These are phyloP conservation scores for Didymella arachidicola DNA, from an alignment of 2,329 filamentous ascomycete species.

Conservation along the genomic window DNA sequence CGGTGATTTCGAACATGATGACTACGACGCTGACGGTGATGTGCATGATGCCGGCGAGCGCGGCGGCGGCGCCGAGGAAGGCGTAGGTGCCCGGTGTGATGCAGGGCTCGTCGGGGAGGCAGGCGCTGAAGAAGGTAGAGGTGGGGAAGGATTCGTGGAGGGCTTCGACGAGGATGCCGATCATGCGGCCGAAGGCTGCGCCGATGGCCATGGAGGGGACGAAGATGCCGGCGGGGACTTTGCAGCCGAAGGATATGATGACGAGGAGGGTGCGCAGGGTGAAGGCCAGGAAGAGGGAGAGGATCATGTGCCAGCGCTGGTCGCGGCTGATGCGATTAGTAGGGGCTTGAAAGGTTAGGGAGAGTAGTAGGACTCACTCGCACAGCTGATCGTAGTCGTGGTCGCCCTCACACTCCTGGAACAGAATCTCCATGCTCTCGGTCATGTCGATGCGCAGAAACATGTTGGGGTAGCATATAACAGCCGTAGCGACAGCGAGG, in stretches of 20 bases:
- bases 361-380: constrained; percentile 66
- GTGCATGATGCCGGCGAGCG: constrained; percentile 96
- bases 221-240: constrained; percentile 97
- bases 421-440: constrained; percentile 98
- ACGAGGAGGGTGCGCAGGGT: constrained; percentile 82
- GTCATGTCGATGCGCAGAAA: constrained; percentile 98
- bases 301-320: constrained; percentile 78
- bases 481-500: constrained; percentile 80
- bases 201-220: constrained; percentile 98
- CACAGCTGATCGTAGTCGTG: constrained; percentile 92
- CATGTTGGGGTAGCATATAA: constrained; percentile 96
- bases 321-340: constrained; percentile 54
- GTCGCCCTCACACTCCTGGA: constrained; percentile 87
- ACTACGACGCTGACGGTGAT: constrained; percentile 96
- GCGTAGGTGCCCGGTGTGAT: constrained; percentile 98
- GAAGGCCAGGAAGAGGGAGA: constrained; percentile 81
- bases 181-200: constrained; percentile 87
- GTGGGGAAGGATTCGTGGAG: constrained; percentile 84
- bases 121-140: constrained; percentile 86
- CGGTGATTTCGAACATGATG: constrained; percentile 99
- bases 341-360: no score
- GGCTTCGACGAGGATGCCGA: constrained; percentile 94
- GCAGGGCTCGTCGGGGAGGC: constrained; percentile 89
- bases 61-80: constrained; percentile 89
- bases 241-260: constrained; percentile 96